Base-by-base conservation (phyloP, 2,329 filamentous ascomycete genomes). In the Raffaelea albimanens region DNA sequence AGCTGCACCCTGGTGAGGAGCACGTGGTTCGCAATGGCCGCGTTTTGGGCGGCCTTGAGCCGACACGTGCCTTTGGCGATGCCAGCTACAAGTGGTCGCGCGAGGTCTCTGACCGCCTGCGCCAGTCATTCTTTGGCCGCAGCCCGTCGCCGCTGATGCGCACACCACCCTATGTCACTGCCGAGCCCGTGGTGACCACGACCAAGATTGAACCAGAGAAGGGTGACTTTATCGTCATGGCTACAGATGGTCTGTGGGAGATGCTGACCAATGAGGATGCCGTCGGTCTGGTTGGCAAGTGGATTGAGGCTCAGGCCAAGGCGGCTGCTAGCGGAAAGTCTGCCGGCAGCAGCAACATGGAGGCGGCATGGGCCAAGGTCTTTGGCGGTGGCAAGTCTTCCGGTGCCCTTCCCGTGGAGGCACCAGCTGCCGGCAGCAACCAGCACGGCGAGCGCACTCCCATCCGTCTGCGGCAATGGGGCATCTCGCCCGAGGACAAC, bases 201-300 rank as follows among this genome's bases (percentile, higher is more conserved):
- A 97, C 91, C 41, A 85, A 93, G 63, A 83, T 98, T 45, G 76
- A 91, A 57, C 93, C 93, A 1, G 80, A 87, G 46, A 87, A 87
- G 53, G 90, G 91, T 41, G 93, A 98, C 62, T 98, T 98, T 58
- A 74, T 98, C 13, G 91, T 98, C 52, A 83, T 98, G 73, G 93
- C 93, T 20, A 96, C 93, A 0, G 93, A 98, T 61, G 93, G 93
- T 4, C 75, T 98, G 1, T 98, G 93, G 93, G 93, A 98, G 67
- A 97, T 97, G 93, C 75, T 98, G 52, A 96, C 88, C 43, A 98
- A 97, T 59, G 93, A 98, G 62, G 93, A 98, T 69, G 93, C 96
- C 1, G 86, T 98, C 44, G 93, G 93, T 1, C 78, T 98, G 2
- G 93, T 98, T 4, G 94, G 91, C 16, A 88, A 95, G 64, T 98